Base-by-base conservation (phyloP, 2,329 filamentous ascomycete species). In the Alternaria metachromatica region DNA sequence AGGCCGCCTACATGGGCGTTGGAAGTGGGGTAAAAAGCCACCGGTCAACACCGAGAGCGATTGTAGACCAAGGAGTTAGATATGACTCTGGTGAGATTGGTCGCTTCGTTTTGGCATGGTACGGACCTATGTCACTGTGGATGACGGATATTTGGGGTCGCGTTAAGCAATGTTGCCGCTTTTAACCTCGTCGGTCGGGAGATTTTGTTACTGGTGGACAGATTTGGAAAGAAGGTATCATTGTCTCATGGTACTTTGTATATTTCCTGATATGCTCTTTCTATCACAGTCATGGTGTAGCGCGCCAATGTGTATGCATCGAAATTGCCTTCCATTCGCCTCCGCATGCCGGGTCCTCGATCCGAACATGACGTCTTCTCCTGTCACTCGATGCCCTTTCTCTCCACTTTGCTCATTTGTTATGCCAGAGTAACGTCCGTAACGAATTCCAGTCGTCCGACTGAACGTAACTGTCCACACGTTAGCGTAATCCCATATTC, bases 401-500 rank as follows among this genome's bases (percentile, higher is more conserved):
- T 53, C n/a, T n/a, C 25, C 26, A 13, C 6, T 3, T 2, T 25
- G 11, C 58, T 75, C 53, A 88, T 81, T 86, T 89, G 78, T 98
- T 98, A 80, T 97, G 91, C 87, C 93, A 91, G 20, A 97, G 75
- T 74, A 98, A 89, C 70, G 90, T 98, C 80, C 91, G 85, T 77
- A 97, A 84, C 43, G 90, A 92, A 76, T 97, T 92, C 93, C 95
- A 99, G 63, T 92, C 86, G 76, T 97, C 92, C 68, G 92, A 93
- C 80, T 98, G 92, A 63, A 89, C 86, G 79, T 90, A 90, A 77
- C 88, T 90, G 71, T 55, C 67, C 63, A 53, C 13, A 25, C 9
- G 58, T 79, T 60, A 76, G 71, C 69, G 51, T 28, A 12, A 8
- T 10, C 30, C 8, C 20, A 3, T 43, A 9, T 46, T 6, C 5